These are phyloP conservation scores for Rhazya stricta DNA, from an alignment of 257 asterid genomes.

Conservation along the genomic window DNA sequence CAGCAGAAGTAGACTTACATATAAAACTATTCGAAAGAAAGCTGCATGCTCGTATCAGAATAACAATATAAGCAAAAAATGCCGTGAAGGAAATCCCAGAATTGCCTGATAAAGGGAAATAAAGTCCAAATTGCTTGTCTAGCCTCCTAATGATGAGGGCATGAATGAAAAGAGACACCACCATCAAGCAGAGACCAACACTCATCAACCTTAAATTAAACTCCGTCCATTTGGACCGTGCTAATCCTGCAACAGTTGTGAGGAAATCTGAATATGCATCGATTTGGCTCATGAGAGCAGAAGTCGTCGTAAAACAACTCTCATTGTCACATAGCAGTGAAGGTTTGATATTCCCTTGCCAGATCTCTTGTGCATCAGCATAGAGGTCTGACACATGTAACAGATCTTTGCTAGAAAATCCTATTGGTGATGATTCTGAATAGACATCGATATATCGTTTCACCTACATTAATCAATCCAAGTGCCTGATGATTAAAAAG, in stretches of 20 bases:
- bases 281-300: slow-evolving; percentile 48
- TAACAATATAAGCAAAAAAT: slow-evolving; percentile 45
- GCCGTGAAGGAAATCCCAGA: slow-evolving; percentile 36
- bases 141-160: slow-evolving; percentile 49
- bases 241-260: slow-evolving; percentile 76
- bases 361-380: slow-evolving; percentile 63
- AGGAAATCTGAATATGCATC: slow-evolving; percentile 67
- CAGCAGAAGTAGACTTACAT: slow-evolving; percentile 45
- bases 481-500: slow-evolving; percentile 13
- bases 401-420: slow-evolving; percentile 86
- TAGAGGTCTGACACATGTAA: slow-evolving; percentile 59
- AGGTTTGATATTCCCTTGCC: slow-evolving; percentile 52
- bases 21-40: slow-evolving; percentile 92
- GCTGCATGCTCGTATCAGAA: slow-evolving; percentile 82
- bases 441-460: slow-evolving; percentile 90
- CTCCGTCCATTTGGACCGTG: slow-evolving; percentile 97
- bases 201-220: slow-evolving; percentile 84
- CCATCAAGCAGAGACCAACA: slow-evolving; percentile 66
- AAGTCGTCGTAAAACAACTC: slow-evolving; percentile 30
- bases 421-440: slow-evolving; percentile 84
- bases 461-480: slow-evolving; percentile 59
- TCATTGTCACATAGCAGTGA: slow-evolving; percentile 28
- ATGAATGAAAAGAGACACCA: slow-evolving; percentile 57
- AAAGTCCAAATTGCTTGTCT: slow-evolving; percentile 43
- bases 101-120: slow-evolving; percentile 33